phyloP scores from a whole-genome alignment of 768 basidiomycete species.

The Rhodosporidiobolus sp. region DNA sequence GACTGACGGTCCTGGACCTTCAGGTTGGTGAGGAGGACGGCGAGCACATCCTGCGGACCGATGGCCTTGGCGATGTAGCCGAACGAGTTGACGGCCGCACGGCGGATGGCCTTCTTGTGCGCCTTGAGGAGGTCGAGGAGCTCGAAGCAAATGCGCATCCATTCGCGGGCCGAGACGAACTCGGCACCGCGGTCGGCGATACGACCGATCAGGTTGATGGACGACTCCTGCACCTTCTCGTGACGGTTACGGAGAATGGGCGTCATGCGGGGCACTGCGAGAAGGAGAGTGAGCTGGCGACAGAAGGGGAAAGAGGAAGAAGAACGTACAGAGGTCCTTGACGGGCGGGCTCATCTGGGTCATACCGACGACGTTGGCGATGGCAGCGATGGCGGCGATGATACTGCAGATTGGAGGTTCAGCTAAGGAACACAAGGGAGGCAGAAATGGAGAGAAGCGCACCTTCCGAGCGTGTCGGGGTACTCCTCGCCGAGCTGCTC shows the following conservation, averaged over 20 bases:
- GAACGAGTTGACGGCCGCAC: slow-evolving; percentile 98
- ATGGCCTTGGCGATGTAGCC: slow-evolving; percentile 99
- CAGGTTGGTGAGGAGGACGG: slow-evolving; percentile 89
- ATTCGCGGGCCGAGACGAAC: slow-evolving; percentile 96
- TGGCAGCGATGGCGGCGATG: slow-evolving; percentile 96
- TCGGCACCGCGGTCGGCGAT: slow-evolving; percentile 99
- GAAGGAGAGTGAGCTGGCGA: slow-evolving; percentile 39
- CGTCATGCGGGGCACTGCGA: slow-evolving; percentile 93
- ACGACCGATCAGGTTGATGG: slow-evolving; percentile 98
- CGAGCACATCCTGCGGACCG: slow-evolving; percentile 96
- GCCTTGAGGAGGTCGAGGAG: slow-evolving; percentile 93
- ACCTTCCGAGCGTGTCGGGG: slow-evolving; percentile 88
- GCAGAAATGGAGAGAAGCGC: slow-evolving; percentile 33
- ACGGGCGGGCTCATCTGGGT: slow-evolving; percentile 99
- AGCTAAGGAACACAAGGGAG: background rate
- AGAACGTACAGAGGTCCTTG: slow-evolving; percentile 86
- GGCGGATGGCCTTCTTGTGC: slow-evolving; percentile 97
- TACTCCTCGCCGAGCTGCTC: slow-evolving; percentile 99
- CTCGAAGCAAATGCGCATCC: slow-evolving; percentile 99
- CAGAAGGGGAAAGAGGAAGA: slow-evolving; percentile 5
- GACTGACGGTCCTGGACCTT: slow-evolving; percentile 98
- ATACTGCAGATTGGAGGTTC: slow-evolving; percentile 61
- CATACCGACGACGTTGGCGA: slow-evolving; percentile 99
- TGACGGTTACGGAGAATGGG: slow-evolving; percentile 99
- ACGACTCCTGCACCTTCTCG: slow-evolving; percentile 98